Evolutionary conservation across 768 basidiomycete genomes (phyloP).

Genomic region (Leucosporidium scottii): DNA sequence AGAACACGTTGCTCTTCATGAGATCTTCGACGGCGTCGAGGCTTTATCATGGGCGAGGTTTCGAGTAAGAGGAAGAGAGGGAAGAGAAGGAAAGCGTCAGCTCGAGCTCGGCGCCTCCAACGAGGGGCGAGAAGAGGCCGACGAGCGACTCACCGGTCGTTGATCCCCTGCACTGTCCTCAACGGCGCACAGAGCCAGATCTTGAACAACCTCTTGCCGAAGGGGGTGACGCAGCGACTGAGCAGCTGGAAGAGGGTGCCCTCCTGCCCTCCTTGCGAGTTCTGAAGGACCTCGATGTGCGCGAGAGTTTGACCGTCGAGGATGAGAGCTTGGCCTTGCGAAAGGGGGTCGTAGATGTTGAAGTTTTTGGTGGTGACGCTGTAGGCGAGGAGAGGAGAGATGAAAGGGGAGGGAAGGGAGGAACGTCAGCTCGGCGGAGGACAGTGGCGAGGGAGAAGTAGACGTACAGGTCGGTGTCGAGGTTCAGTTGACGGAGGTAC

Average conservation of each 20-base stretch:
- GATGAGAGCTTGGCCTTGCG: slow-evolving; percentile 71
- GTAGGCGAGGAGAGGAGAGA: background rate
- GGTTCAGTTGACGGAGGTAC: slow-evolving; percentile 86
- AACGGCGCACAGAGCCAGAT: slow-evolving; percentile 95
- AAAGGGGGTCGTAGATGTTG: slow-evolving; percentile 67
- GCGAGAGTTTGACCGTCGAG: slow-evolving; percentile 92
- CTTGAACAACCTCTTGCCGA: slow-evolving; percentile 90
- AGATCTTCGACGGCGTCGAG: slow-evolving; percentile 92
- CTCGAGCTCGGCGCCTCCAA: background rate
- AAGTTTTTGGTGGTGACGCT: slow-evolving; percentile 87
- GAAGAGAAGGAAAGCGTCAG: slow-evolving; percentile 5
- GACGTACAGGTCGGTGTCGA: slow-evolving; percentile 72
- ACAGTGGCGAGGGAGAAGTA: background rate
- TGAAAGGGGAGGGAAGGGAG: background rate
- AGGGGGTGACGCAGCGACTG: slow-evolving; percentile 79
- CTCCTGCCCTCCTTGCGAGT: slow-evolving; percentile 87
- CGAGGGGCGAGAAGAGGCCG: background rate
- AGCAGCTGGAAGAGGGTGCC: slow-evolving; percentile 74
- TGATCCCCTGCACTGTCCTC: slow-evolving; percentile 72
- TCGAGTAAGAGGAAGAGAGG: background rate
- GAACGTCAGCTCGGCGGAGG: background rate
- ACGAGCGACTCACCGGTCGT: slow-evolving; percentile 60
- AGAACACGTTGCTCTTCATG: slow-evolving; percentile 68
- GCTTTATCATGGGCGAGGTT: slow-evolving; percentile 44
- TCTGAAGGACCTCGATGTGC: slow-evolving; percentile 87